Evolutionary conservation across 2,329 filamentous ascomycete genomes (phyloP).

Genomic region (Aspergillus nomiae): DNA sequence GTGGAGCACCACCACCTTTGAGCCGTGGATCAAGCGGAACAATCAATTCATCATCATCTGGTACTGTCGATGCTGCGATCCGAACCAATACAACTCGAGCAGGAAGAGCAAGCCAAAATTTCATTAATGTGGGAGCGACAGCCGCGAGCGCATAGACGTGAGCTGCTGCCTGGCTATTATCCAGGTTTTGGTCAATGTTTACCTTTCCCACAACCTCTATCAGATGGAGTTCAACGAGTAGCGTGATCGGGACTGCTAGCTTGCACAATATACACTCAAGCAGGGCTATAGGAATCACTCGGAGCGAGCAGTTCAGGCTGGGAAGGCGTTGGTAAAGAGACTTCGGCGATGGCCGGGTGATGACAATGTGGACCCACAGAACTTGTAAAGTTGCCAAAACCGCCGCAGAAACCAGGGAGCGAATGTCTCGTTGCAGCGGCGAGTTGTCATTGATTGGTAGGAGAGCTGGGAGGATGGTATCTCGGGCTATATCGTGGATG

Average conservation of each 20-base stretch:
- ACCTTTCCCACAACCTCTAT: not conserved
- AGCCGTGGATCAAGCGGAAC: not conserved
- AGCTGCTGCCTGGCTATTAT: not conserved
- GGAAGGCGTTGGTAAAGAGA: not conserved
- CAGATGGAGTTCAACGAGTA: not conserved
- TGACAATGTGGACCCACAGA: not conserved
- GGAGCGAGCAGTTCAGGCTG: not conserved
- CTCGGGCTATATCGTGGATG: constrained; percentile 1
- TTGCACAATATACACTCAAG: not conserved
- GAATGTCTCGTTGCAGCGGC: not conserved
- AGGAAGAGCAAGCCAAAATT: constrained; percentile 1
- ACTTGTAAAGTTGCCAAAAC: not conserved
- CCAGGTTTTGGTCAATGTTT: not conserved
- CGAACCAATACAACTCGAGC: not conserved
- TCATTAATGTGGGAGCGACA: not conserved
- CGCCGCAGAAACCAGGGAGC: not conserved
- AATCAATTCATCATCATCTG: constrained; percentile 1
- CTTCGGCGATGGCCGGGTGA: not conserved
- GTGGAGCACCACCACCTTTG: not conserved
- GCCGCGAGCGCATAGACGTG: not conserved
- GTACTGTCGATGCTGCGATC: not conserved
- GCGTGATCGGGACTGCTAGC: not conserved
- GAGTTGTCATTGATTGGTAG: not conserved
- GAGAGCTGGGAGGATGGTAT: not conserved
- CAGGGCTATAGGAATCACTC: not conserved